Evolutionary conservation across 345 rosid species (phyloP), one percentile per base, ranked within the genome.

Genomic region (Rhizophora mangle): DNA sequence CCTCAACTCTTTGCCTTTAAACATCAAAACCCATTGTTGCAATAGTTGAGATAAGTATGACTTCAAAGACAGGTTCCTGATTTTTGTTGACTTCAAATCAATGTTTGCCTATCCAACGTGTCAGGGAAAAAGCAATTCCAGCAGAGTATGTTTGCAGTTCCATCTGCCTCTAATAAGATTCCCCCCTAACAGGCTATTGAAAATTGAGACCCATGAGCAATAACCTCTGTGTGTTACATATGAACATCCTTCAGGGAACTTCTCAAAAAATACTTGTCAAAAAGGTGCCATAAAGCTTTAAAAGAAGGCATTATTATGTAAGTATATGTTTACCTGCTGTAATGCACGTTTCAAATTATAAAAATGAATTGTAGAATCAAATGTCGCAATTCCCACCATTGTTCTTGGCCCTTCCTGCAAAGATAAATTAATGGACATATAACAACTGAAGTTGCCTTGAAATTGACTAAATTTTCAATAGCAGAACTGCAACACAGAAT

Each of bases 381-480:
- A 93, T 64, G 98, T 93, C 49, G 97, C 97, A 74, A 93, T 82
- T 71, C 98, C 98, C 46, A 91, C 97, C 86, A 88, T 82, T 46
- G 98, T 93, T 79, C 89, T 86, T 55, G 87, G 88, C 71, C 96
- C 97, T 85, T 91, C 98, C 98, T 93, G 89, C 65, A 83, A 75
- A 70, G 53, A 26, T 24, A 52, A 24, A 36, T 56, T 2, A 55
- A 58, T 13, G 4, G 16, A 58, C 0, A 6, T 6, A 18, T 29
- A 54, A 26, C 10, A 53, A 8, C 34, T 34, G 52, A 32, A 19
- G 16, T 16, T 9, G 5, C 32, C 47, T 24, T 31, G 24, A 52
- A 32, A 32, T 62, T 57, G 10, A n/a, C 37, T 2, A 32, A 49
- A 24, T 27, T 13, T 37, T 16, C 67, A 6, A 8, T 3, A 1